Conservation (phyloP, 2,329 filamentous ascomycete species). For the Thielaviopsis punctulata region DNA sequence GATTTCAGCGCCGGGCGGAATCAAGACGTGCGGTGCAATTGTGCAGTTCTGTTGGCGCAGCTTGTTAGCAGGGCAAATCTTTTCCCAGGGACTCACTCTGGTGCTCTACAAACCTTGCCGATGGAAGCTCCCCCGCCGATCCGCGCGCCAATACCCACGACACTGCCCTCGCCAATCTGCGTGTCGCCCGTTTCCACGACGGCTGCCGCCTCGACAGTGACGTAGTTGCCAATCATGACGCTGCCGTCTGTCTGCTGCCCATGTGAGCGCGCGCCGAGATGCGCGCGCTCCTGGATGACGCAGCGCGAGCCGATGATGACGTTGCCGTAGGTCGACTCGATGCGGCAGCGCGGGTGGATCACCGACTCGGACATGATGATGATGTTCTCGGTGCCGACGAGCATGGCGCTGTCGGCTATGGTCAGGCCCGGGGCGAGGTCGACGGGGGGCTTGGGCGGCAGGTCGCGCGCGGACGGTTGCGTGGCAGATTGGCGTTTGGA, state of each 20-base stretch:
- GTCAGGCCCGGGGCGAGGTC: slow-evolving; percentile 42
- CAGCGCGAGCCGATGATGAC: slow-evolving; percentile 68
- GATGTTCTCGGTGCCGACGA: slow-evolving; percentile 60
- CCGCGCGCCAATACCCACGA: slow-evolving; percentile 40
- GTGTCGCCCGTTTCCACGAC: slow-evolving; percentile 45
- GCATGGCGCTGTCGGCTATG: slow-evolving; percentile 44
- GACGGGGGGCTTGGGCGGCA: slow-evolving; percentile 41
- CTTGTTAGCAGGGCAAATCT: slow-evolving; percentile 13
- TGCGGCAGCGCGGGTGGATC: slow-evolving; percentile 68
- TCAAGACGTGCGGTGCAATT: slow-evolving; percentile 44
- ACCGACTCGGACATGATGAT: slow-evolving; percentile 61
- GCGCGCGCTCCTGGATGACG: slow-evolving; percentile 57
- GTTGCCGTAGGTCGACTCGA: slow-evolving; percentile 63
- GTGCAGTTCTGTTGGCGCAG: slow-evolving; percentile 44
- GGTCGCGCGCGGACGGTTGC: slow-evolving; percentile 31
- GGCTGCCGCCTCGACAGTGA: slow-evolving; percentile 42
- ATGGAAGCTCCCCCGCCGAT: slow-evolving; percentile 43
- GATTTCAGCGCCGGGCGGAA: slow-evolving; percentile 39
- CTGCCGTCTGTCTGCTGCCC: slow-evolving; percentile 23
- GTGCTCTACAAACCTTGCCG: slow-evolving; percentile 42
- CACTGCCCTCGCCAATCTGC: slow-evolving; percentile 41
- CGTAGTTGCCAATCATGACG: slow-evolving; percentile 41
- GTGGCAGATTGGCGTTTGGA: slow-evolving; percentile 39
- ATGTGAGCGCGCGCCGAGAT: slow-evolving; percentile 30
- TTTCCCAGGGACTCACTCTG: too few species aligned